Evolutionary conservation across 2,329 filamentous ascomycete genomes (phyloP).

Genomic region (Byssochlamys sp.): DNA sequence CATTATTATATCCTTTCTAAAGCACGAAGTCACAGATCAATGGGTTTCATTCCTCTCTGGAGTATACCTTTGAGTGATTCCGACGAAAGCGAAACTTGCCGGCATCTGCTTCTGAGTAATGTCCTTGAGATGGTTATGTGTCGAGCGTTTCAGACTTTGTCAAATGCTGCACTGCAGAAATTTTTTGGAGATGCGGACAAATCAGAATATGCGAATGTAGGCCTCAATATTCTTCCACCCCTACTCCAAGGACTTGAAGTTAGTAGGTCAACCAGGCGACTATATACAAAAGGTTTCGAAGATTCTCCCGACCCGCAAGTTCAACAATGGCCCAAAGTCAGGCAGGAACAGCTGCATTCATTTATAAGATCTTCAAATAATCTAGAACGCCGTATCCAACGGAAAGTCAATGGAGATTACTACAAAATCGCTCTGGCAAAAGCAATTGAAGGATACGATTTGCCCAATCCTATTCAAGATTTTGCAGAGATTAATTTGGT

Average conservation of each 20-base stretch:
- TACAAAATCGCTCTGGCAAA: background rate
- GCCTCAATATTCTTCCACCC: background rate
- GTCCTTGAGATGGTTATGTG: background rate
- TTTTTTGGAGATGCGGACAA: background rate
- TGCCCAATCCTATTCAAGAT: too few species aligned
- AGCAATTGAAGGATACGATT: background rate
- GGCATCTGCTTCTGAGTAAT: background rate
- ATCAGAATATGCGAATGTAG: background rate
- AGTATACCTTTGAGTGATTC: background rate
- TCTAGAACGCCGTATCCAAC: background rate
- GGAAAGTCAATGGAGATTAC: background rate
- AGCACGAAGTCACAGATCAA: background rate
- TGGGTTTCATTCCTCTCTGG: background rate
- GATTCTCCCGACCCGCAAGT: background rate
- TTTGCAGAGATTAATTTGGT: too few species aligned
- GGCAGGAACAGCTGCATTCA: background rate
- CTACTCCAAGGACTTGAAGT: background rate
- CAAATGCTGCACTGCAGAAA: background rate
- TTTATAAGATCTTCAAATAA: background rate
- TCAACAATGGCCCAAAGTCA: background rate
- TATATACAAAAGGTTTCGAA: background rate
- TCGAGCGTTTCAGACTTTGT: background rate
- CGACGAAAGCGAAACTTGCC: background rate
- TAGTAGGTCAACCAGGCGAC: background rate
- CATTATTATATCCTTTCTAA: background rate